These are phyloP conservation scores for Colletotrichum aenigma DNA, from an alignment of 2,329 filamentous ascomycete genomes.

Conservation along the genomic window DNA sequence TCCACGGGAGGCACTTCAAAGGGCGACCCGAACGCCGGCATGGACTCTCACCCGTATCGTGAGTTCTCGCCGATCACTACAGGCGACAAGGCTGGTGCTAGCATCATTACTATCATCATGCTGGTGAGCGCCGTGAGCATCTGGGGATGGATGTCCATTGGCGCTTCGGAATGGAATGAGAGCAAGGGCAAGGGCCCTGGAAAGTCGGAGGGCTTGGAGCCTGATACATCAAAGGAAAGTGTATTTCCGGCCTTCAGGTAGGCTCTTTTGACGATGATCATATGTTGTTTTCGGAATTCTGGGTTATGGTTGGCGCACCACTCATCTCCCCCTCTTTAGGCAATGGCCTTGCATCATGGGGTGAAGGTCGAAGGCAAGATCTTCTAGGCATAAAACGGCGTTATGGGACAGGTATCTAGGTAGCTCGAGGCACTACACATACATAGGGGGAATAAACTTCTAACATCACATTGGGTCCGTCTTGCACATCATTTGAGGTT, in stretches of 20 bases:
- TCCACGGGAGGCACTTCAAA: constrained; percentile 55
- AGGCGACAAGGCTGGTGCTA: constrained; percentile 72
- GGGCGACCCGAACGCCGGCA: constrained; percentile 36
- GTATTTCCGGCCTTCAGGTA: neutral
- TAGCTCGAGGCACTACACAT: neutral
- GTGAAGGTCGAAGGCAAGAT: neutral
- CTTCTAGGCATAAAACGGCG: neutral
- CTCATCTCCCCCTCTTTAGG: neutral
- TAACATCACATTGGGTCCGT: neutral
- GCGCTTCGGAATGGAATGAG: constrained; percentile 2
- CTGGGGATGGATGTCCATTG: constrained; percentile 43
- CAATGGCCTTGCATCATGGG: neutral
- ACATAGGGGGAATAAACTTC: neutral
- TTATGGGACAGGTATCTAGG: neutral
- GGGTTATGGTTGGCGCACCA: neutral
- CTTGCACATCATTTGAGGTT: neutral
- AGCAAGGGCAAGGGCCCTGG: neutral
- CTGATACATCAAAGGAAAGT: neutral
- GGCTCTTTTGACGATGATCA: neutral
- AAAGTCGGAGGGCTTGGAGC: neutral
- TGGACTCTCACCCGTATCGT: constrained; percentile 3
- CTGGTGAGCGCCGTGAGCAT: constrained; percentile 59
- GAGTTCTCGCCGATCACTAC: constrained; percentile 41
- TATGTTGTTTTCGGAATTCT: neutral
- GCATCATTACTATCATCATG: constrained; percentile 64